Percentiles rank a stretch among this genome's conserved stretches.
Conservation (phyloP, 1,284 basidiomycete species). For the Meripilus lineatus region DNA sequence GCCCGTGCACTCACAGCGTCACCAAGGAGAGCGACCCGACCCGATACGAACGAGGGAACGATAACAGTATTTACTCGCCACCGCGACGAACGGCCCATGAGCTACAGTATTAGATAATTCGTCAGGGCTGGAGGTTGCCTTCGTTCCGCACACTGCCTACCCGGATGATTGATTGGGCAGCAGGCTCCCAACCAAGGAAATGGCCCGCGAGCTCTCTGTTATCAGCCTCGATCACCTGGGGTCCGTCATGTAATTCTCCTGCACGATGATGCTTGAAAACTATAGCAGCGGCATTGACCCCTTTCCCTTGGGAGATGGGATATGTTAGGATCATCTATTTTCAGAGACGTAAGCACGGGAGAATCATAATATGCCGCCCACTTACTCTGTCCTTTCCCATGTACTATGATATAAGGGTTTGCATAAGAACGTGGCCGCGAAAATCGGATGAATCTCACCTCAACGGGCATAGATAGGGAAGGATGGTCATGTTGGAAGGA, state of each 20-base stretch:
- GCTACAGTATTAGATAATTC: neutral
- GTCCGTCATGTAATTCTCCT: constrained; percentile 35
- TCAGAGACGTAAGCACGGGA: neutral
- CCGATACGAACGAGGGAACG: constrained; percentile 21
- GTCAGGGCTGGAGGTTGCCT: neutral
- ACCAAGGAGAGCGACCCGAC: constrained; percentile 29
- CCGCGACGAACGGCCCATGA: constrained; percentile 23
- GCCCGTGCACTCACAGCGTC: constrained; percentile 27
- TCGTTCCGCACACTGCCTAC: constrained; percentile 22
- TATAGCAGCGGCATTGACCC: constrained; percentile 47
- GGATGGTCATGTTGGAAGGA: constrained; percentile 27
- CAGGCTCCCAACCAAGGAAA: constrained; percentile 43
- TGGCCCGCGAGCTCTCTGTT: constrained; percentile 31
- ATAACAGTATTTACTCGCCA: constrained; percentile 30
- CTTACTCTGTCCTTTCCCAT: constrained; percentile 36
- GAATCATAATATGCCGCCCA: too few relatives aligned
- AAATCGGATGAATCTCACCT: neutral
- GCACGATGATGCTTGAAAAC: constrained; percentile 35
- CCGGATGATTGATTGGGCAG: constrained; percentile 39
- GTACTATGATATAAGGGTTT: too few relatives aligned
- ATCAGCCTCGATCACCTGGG: constrained; percentile 36
- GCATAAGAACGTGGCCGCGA: too few relatives aligned
- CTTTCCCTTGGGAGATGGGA: constrained; percentile 39
- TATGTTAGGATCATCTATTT: constrained; percentile 35
- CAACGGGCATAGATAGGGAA: neutral